Conservation (phyloP, 2,329 filamentous ascomycete species). For the Aspergillus candidus region DNA sequence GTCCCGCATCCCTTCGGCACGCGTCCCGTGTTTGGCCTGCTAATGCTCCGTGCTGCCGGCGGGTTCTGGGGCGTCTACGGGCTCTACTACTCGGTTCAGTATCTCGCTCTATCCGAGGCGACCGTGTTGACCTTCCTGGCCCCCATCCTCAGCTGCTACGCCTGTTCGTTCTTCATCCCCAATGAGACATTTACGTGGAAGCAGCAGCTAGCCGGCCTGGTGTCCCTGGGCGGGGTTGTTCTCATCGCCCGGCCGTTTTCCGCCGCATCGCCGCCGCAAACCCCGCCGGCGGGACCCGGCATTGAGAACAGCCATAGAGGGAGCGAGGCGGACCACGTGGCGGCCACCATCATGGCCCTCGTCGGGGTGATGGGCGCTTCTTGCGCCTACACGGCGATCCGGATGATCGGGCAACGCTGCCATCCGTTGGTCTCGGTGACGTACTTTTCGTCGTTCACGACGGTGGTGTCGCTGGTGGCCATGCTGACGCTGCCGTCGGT, state of each 20-base stretch:
- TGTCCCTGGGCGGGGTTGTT: constrained; percentile 73
- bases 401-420: constrained; percentile 71
- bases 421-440: constrained; percentile 82
- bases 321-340: constrained; percentile 50
- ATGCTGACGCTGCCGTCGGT: constrained; percentile 53
- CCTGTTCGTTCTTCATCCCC: constrained; percentile 64
- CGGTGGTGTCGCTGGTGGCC: constrained; percentile 57
- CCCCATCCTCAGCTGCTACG: constrained; percentile 71
- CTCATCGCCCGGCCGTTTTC: constrained; percentile 67
- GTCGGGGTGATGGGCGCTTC: constrained; percentile 72
- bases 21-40: constrained; percentile 59
- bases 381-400: constrained; percentile 68
- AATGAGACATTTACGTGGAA: constrained; percentile 71
- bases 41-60: constrained; percentile 61
- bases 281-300: constrained; percentile 10
- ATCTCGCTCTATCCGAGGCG: constrained; percentile 78
- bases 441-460: constrained; percentile 70
- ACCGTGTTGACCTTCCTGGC: constrained; percentile 85
- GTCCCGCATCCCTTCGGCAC: constrained; percentile 65
- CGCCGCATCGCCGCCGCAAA: constrained; percentile 4
- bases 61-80: constrained; percentile 77
- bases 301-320: neutral
- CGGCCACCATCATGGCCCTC: constrained; percentile 65
- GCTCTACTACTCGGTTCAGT: constrained; percentile 68
- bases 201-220: constrained; percentile 67